Evolutionary conservation across 345 rosid genomes (phyloP).

Genomic region (thale cress (Arabidopsis thaliana)): DNA sequence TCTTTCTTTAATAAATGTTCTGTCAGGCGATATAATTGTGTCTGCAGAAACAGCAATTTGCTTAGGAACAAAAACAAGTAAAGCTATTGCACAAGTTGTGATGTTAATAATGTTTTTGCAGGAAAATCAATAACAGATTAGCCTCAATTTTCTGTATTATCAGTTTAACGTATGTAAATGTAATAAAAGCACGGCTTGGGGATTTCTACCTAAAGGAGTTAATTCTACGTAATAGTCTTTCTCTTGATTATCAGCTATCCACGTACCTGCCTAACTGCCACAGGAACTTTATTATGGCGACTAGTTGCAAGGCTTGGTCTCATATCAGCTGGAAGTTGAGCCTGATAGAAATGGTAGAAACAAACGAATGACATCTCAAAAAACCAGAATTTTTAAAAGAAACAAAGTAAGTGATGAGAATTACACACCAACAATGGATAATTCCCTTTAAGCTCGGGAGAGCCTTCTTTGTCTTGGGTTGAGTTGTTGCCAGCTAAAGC

Average conservation of each 20-base stretch:
- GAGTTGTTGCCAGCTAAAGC: conserved; percentile 61
- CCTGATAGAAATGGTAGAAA: conserved; percentile 62
- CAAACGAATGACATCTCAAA: conserved; percentile 27
- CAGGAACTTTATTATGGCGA: conserved; percentile 81
- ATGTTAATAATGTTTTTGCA: background rate
- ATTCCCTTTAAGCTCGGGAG: conserved; percentile 69
- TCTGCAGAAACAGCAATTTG: conserved; percentile 55
- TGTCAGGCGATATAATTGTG: conserved; percentile 82
- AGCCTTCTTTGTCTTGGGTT: conserved; percentile 57
- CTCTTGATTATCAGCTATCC: background rate
- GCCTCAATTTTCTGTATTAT: background rate
- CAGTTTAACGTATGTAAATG: background rate
- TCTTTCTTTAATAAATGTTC: conserved; percentile 80
- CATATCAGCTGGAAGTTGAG: conserved; percentile 88
- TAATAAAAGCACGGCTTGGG: background rate
- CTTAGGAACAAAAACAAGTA: conserved; percentile 29
- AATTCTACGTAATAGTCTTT: too few relatives aligned
- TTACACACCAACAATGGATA: conserved; percentile 82
- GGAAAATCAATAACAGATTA: background rate
- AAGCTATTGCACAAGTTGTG: background rate
- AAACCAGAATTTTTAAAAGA: conserved; percentile 13
- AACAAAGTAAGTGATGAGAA: conserved; percentile 27
- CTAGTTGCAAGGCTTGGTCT: conserved; percentile 72
- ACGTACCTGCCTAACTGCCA: conserved; percentile 87
- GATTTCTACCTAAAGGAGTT: too few relatives aligned